These are phyloP conservation scores for Sclerotiophoma versabilis DNA, from an alignment of 2,329 filamentous ascomycete species.

Conservation along the genomic window DNA sequence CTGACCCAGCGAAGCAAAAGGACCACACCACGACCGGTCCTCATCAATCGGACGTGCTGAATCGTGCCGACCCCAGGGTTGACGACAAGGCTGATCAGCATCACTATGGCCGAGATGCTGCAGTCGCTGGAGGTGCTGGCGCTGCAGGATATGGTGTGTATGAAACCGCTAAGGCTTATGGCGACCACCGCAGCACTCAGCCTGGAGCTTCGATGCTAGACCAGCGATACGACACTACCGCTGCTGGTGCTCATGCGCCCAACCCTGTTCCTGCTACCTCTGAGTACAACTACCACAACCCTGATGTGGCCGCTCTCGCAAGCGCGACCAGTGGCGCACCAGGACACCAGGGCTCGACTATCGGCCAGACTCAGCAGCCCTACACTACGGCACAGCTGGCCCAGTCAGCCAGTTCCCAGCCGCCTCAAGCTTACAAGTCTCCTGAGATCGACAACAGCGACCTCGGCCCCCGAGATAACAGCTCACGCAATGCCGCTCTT, in stretches of 20 bases:
- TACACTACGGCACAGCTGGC: conserved; percentile 12
- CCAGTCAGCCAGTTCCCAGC: conserved; percentile 5
- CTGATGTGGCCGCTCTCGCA: conserved; percentile 12
- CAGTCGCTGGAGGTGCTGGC: conserved; percentile 40
- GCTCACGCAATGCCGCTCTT: conserved; percentile 34
- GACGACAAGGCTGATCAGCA: conserved; percentile 29
- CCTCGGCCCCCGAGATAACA: conserved; percentile 12
- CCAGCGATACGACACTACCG: conserved; percentile 40
- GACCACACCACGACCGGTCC: conserved; percentile 34
- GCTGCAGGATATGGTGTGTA: conserved; percentile 44
- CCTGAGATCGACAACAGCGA: conserved; percentile 7
- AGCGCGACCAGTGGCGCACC: neutral
- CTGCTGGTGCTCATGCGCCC: conserved; percentile 30
- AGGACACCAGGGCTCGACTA: neutral
- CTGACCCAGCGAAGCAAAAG: conserved; percentile 41
- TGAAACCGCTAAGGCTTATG: conserved; percentile 40
- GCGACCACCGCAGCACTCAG: conserved; percentile 40
- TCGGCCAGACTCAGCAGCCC: conserved; percentile 6
- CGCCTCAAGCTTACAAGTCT: conserved; percentile 7
- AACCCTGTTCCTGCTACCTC: conserved; percentile 29
- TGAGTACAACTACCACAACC: conserved; percentile 26
- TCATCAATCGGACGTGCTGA: conserved; percentile 36
- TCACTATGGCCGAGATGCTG: conserved; percentile 37
- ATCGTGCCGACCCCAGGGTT: conserved; percentile 36
- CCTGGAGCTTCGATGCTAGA: conserved; percentile 39